Evolutionary conservation across 139 green algal species (phyloP).

Genomic region (Protoeuglena noctilucae): DNA sequence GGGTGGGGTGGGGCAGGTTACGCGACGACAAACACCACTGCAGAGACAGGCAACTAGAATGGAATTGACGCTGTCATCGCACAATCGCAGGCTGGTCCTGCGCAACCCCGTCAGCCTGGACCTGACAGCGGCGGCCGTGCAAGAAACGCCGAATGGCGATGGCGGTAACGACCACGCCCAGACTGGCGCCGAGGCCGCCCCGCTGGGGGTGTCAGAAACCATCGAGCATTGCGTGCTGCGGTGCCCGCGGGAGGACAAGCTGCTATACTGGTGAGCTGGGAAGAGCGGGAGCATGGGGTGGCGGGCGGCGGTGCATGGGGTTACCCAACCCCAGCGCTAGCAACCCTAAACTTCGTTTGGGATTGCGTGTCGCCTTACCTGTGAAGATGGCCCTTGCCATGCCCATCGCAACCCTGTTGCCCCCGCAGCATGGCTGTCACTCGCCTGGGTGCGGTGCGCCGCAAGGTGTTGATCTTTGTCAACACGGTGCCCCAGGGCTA

Average conservation of each 20-base stretch:
- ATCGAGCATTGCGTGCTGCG: constrained; percentile 35
- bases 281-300: too few species aligned
- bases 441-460: constrained; percentile 50
- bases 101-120: constrained; percentile 73
- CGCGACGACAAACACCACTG: constrained; percentile 5
- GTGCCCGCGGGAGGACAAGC: constrained; percentile 13
- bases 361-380: too few species aligned
- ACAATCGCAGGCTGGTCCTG: constrained; percentile 74
- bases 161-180: background rate
- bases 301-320: too few species aligned
- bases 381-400: too few species aligned
- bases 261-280: constrained; percentile 22
- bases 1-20: constrained; percentile 4
- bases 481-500: constrained; percentile 64
- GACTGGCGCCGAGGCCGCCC: background rate
- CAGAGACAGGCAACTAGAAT: too few species aligned
- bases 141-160: background rate
- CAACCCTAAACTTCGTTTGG: too few species aligned
- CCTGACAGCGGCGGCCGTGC: constrained; percentile 22
- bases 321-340: too few species aligned
- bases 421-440: constrained; percentile 69
- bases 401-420: too few species aligned
- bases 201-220: background rate
- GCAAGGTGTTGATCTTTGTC: constrained; percentile 83
- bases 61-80: too few species aligned